These are phyloP conservation scores for Bassia scoparia DNA, from an alignment of 148 eudicot genomes.

Conservation along the genomic window DNA sequence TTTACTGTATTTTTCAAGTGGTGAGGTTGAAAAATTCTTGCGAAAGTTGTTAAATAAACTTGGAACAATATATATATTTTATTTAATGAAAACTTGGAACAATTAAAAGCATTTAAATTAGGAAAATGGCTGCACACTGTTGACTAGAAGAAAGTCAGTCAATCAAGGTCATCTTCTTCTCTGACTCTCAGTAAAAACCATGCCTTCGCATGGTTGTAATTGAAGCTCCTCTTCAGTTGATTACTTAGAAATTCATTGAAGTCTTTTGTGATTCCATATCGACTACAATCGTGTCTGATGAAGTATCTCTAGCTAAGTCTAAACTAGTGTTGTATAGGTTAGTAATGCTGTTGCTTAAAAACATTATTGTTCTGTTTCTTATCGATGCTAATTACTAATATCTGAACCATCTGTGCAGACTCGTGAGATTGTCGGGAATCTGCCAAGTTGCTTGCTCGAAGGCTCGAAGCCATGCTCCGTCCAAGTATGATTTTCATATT, in stretches of 20 bases:
- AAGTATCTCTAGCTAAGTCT: not conserved
- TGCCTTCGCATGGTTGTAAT: too few species aligned
- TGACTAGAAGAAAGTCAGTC: too few species aligned
- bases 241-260: not conserved
- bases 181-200: too few species aligned
- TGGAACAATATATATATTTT: too few species aligned
- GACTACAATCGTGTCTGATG: not conserved
- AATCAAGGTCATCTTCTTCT: too few species aligned
- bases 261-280: not conserved
- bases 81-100: too few species aligned
- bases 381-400: not conserved
- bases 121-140: too few species aligned
- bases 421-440: not conserved
- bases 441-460: not conserved
- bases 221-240: not conserved
- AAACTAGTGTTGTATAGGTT: not conserved
- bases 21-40: too few species aligned
- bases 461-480: conserved; percentile 11
- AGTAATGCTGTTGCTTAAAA: not conserved
- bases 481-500: conserved; percentile 9
- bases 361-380: not conserved
- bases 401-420: not conserved
- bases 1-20: too few species aligned
- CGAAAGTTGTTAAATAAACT: too few species aligned
- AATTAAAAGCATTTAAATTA: too few species aligned